Percentiles rank a stretch among this genome's conserved stretches.
Evolutionary conservation across 192 early-diverging fungal species (phyloP).

Genomic region (Backusella circina): DNA sequence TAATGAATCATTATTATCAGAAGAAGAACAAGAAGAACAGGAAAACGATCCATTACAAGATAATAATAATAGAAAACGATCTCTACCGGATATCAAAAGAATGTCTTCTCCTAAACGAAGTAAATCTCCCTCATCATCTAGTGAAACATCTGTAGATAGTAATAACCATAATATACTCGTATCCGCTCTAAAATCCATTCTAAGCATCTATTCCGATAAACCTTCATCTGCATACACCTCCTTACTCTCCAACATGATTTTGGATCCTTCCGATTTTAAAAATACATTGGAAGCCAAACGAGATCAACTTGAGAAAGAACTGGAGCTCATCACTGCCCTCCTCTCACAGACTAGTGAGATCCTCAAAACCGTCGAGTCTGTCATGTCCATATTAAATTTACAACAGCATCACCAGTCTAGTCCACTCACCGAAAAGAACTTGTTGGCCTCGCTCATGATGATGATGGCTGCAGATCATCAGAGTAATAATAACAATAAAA

Average conservation of each 20-base stretch:
- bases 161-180: not conserved
- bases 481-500: not conserved
- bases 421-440: not conserved
- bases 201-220: not conserved
- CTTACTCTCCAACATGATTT: not conserved
- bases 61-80: not conserved
- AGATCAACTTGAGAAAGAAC: conserved; percentile 3
- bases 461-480: not conserved
- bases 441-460: not conserved
- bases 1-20: not conserved
- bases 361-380: not conserved
- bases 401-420: not conserved
- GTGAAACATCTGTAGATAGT: not conserved
- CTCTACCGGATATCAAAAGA: not conserved
- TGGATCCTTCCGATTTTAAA: not conserved
- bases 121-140: not conserved
- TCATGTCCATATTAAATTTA: not conserved
- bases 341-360: conserved; percentile 7
- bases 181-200: not conserved
- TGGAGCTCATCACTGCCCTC: not conserved
- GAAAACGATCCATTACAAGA: not conserved
- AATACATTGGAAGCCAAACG: not conserved
- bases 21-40: too few relatives aligned
- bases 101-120: not conserved
- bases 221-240: not conserved